A percentile compares a stretch with the other conserved stretches of the same genome.
These are phyloP conservation scores for Verticillium albo-atrum DNA, from an alignment of 2,329 filamentous ascomycete species.

Conservation along the genomic window DNA sequence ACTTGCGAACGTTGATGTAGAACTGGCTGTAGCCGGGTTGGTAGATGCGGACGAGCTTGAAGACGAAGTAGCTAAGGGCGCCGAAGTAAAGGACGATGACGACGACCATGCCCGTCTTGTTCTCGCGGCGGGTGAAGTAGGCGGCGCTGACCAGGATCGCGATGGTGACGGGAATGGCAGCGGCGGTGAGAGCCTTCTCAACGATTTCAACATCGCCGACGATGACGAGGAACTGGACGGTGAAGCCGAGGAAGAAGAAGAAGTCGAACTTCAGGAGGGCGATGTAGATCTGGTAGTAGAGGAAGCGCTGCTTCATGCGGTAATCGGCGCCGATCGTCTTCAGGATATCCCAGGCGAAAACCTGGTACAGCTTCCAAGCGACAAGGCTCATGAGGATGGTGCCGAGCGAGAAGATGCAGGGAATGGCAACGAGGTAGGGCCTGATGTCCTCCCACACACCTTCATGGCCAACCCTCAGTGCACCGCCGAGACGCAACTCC, in stretches of 20 bases:
- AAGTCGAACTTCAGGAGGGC: slow-evolving; percentile 98
- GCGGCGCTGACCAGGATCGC: slow-evolving; percentile 80
- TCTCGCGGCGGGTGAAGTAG: slow-evolving; percentile 81
- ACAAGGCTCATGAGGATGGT: slow-evolving; percentile 70
- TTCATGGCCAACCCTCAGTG: slow-evolving; percentile 19
- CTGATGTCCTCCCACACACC: slow-evolving; percentile 66
- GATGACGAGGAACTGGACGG: slow-evolving; percentile 94
- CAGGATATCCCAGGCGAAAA: slow-evolving; percentile 99
- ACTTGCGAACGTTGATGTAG: slow-evolving; percentile 77
- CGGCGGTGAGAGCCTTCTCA: slow-evolving; percentile 83
- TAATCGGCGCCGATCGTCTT: slow-evolving; percentile 98
- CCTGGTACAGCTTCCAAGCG: slow-evolving; percentile 94
- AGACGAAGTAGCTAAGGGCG: slow-evolving; percentile 90
- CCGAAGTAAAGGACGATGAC: slow-evolving; percentile 85
- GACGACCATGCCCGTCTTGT: slow-evolving; percentile 67
- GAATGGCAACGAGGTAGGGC: slow-evolving; percentile 80
- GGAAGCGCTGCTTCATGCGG: slow-evolving; percentile 92
- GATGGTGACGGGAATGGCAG: slow-evolving; percentile 88
- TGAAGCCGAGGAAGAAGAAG: slow-evolving; percentile 99
- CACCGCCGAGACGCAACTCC: slow-evolving; percentile 40
- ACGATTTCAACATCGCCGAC: slow-evolving; percentile 64
- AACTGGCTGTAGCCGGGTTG: slow-evolving; percentile 50
- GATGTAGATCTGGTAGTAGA: slow-evolving; percentile 98
- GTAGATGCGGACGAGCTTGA: slow-evolving; percentile 97
- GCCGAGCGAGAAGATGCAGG: slow-evolving; percentile 72